Conservation (phyloP, 345 rosid species). For the Citrus maxima region DNA sequence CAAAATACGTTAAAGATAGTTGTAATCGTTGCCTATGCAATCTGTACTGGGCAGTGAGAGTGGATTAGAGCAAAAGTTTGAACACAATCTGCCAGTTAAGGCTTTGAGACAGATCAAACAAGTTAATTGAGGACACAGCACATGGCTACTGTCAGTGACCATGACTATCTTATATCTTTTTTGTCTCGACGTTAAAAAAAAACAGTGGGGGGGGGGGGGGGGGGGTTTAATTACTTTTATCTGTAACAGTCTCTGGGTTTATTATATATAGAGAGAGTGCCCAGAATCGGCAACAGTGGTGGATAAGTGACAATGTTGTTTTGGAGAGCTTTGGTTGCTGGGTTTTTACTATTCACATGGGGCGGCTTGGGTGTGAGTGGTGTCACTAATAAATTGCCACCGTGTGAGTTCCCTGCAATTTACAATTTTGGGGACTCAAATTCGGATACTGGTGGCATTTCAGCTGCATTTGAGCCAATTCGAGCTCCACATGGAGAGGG, state of each 20-base stretch:
- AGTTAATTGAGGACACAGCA: neutral
- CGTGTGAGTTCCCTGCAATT: constrained; percentile 63
- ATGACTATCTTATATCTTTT: neutral
- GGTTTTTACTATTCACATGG: constrained; percentile 31
- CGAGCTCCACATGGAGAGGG: constrained; percentile 51
- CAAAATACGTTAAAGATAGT: too few species aligned
- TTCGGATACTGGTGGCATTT: constrained; percentile 81
- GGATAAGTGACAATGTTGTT: constrained; percentile 15
- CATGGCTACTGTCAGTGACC: too few species aligned
- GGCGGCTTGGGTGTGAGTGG: constrained; percentile 20
- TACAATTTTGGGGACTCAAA: constrained; percentile 93
- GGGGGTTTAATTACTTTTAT: neutral
- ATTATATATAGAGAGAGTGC: neutral
- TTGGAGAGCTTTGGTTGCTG: constrained; percentile 25
- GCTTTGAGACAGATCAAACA: neutral
- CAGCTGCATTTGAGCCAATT: constrained; percentile 72
- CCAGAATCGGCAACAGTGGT: neutral
- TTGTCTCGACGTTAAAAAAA: neutral
- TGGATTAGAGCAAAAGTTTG: neutral
- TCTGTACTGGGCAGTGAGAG: neutral
- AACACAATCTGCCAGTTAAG: neutral
- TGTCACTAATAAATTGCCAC: constrained; percentile 17
- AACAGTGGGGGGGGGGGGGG: too few species aligned
- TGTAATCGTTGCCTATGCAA: too few species aligned
- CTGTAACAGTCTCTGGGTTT: neutral